Percentiles rank a stretch among this genome's conserved stretches.
These are phyloP conservation scores for Brassica balearica DNA, from an alignment of 441 rosid genomes.

Conservation along the genomic window DNA sequence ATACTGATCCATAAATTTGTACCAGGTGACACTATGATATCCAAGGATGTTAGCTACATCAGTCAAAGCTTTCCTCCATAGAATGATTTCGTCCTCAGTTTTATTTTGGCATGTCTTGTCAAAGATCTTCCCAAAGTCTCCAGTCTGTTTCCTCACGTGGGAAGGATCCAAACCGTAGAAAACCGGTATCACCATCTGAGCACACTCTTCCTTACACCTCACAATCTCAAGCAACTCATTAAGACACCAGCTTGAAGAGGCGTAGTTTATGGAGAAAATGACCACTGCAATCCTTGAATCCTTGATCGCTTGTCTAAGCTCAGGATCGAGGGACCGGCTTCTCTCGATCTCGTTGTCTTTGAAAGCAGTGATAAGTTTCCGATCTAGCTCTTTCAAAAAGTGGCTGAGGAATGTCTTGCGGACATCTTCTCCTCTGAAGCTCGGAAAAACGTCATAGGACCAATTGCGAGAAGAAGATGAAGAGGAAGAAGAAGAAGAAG, in stretches of 20 bases:
- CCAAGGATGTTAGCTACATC: constrained; percentile 19
- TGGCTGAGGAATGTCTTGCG: not conserved
- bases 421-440: not conserved
- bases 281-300: constrained; percentile 1
- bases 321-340: not conserved
- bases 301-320: not conserved
- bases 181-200: constrained; percentile 5
- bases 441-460: not conserved
- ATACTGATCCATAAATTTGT: not conserved
- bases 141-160: not conserved
- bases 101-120: not conserved
- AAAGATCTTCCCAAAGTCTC: constrained; percentile 5
- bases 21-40: constrained; percentile 14
- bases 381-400: not conserved
- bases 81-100: not conserved
- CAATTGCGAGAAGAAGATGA: not conserved
- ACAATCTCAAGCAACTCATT: constrained; percentile 13
- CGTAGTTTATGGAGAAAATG: not conserved
- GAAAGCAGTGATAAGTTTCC: not conserved
- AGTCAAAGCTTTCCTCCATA: constrained; percentile 8
- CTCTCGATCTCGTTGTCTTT: not conserved
- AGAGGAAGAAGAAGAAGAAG: not conserved
- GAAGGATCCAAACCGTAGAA: constrained; percentile 28
- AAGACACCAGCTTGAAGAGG: constrained; percentile 14
- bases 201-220: not conserved